Conservation (phyloP, 805 yeast genomes). For the Jamesozyma gamospora region DNA sequence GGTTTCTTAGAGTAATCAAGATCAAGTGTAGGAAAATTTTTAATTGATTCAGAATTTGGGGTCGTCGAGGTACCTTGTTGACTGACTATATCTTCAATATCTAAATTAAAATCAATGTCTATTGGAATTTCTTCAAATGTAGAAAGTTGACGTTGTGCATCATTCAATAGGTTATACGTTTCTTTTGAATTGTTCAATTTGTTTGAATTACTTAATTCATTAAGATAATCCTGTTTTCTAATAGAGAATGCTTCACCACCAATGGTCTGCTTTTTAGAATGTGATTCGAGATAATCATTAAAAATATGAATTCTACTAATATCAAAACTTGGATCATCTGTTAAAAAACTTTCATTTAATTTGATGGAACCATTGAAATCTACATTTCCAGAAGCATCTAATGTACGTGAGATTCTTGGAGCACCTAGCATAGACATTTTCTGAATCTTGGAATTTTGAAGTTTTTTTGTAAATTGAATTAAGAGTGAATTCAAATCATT, state of each 20-base stretch:
- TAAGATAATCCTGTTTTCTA: slow-evolving; percentile 16
- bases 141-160: not conserved
- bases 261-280: not conserved
- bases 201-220: slow-evolving; percentile 18
- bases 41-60: slow-evolving; percentile 6
- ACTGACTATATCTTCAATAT: slow-evolving; percentile 22
- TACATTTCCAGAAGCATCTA: not conserved
- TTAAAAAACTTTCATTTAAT: slow-evolving; percentile 6
- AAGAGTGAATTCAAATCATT: slow-evolving; percentile 19
- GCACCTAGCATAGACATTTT: too few relatives aligned
- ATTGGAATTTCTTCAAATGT: slow-evolving; percentile 9
- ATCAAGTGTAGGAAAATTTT: not conserved
- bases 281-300: slow-evolving; percentile 1
- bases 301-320: slow-evolving; percentile 14
- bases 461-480: slow-evolving; percentile 14
- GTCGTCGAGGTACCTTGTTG: slow-evolving; percentile 17
- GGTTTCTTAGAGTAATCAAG: too few relatives aligned
- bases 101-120: slow-evolving; percentile 24
- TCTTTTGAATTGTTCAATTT: slow-evolving; percentile 4
- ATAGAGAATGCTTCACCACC: slow-evolving; percentile 7
- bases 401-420: not conserved
- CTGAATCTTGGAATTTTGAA: not conserved
- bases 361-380: not conserved
- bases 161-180: not conserved
- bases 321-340: slow-evolving; percentile 23